Conservation (phyloP, 208 protist genomes). For the Balamuthia mandrillaris region DNA sequence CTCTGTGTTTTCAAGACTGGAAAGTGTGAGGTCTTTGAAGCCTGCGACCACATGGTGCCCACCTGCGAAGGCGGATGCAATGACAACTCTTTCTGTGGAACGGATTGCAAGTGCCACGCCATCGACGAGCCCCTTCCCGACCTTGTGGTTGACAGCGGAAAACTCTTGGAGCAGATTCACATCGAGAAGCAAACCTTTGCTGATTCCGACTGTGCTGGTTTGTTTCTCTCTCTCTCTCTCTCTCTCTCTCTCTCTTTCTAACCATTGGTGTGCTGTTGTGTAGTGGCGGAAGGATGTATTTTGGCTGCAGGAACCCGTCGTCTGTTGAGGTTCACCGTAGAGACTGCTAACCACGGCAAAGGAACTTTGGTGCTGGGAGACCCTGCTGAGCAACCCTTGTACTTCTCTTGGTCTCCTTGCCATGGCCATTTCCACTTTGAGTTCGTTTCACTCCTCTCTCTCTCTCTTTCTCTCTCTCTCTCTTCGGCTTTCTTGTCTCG, state of each 20-base stretch:
- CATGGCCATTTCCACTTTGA: background rate
- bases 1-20: background rate
- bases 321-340: background rate
- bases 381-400: background rate
- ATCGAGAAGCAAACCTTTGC: background rate
- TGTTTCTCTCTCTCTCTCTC: background rate
- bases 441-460: background rate
- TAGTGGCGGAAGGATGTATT: background rate
- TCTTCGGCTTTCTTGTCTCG: no score
- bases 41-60: background rate
- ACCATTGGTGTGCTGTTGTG: background rate
- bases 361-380: background rate
- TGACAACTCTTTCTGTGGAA: background rate
- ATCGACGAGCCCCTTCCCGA: background rate
- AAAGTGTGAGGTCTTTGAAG: background rate
- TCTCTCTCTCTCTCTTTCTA: background rate
- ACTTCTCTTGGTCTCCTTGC: background rate
- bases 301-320: background rate
- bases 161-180: background rate
- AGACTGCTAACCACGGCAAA: background rate
- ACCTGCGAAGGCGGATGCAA: background rate
- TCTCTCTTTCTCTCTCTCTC: no score
- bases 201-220: background rate
- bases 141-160: background rate
- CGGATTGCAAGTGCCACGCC: background rate